Evolutionary conservation across 768 basidiomycete species (phyloP).

Genomic region (Boletus pseudo-olivaceus): DNA sequence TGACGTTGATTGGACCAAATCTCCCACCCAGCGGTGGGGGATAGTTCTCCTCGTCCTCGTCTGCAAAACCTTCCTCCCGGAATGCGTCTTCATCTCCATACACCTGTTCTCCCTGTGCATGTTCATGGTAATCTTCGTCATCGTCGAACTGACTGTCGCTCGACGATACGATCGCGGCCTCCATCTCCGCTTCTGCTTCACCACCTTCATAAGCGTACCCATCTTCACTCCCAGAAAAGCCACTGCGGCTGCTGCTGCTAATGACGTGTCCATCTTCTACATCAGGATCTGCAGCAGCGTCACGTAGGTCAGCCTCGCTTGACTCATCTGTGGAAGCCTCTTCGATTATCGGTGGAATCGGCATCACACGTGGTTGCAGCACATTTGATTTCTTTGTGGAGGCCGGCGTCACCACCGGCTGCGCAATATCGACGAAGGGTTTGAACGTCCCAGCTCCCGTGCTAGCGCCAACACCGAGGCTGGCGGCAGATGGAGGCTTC

Average conservation of each 20-base stretch:
- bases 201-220: constrained; percentile 30
- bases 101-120: constrained; percentile 6
- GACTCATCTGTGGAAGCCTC: constrained; percentile 33
- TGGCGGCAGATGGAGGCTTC: constrained; percentile 34
- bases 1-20: constrained; percentile 81
- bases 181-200: constrained; percentile 25
- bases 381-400: constrained; percentile 20
- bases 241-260: constrained; percentile 27
- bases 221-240: constrained; percentile 34
- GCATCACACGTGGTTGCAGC: constrained; percentile 17
- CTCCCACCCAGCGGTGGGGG: constrained; percentile 62
- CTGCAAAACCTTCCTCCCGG: constrained; percentile 28
- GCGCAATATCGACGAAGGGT: constrained; percentile 35
- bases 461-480: constrained; percentile 4
- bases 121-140: constrained; percentile 24
- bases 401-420: constrained; percentile 11
- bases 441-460: constrained; percentile 28
- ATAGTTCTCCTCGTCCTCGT: constrained; percentile 31
- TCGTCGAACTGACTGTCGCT: constrained; percentile 34
- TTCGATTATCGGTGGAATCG: constrained; percentile 22
- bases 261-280: constrained; percentile 24
- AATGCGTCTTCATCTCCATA: constrained; percentile 26
- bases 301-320: constrained; percentile 25
- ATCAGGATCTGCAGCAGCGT: constrained; percentile 18
- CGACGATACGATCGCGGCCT: constrained; percentile 26